Evolutionary conservation across 2,329 filamentous ascomycete genomes (phyloP), one percentile per base, ranked within the genome.

Genomic region (Fusarium sp.): DNA sequence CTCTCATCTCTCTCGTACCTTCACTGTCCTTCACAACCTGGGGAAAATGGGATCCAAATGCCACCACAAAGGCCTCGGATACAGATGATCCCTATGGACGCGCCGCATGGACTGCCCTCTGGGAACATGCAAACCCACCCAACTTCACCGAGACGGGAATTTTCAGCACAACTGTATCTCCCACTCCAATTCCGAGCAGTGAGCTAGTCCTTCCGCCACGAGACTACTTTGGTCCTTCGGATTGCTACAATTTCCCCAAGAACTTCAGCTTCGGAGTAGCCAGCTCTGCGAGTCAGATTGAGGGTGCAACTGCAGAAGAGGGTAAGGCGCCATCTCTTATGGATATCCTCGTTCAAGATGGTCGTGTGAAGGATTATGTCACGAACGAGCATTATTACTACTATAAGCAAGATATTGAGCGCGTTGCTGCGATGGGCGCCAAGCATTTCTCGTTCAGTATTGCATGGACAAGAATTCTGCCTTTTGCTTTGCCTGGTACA

Each of bases 361-460:
- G 74, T 10, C 55, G 76, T 5, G 59, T 69, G 8, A 81, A 83
- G 49, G 66, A 78, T 35, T 82, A 83, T 61, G 80, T 82, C 41
- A 84, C 84, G 6, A 87, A 85, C 47, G 86, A 87, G 78, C 84
- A 88, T 63, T 89, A 89, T 75, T 89, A 87, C 68, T 78, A 87
- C 13, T 89, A 89, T 74, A 89, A 88, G 77, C 87, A 89, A 78
- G 86, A 89, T 47, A 88, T 89, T 48, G 86, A 85, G 65, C 83
- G 87, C 0, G 81, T 89, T 14, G 87, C 87, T 2, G 82, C 85
- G 6, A 83, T 89, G 78, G 87, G 87, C 0, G 83, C 87, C 14
- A 83, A 83, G 49, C 85, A 87, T 55, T 88, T 87, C 76, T 85
- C 85, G 6, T 89, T 88, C 69, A 86, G 84, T 8, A 87, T 89